Evolutionary conservation across 2,329 filamentous ascomycete species (phyloP), one percentile per base, ranked within the genome.

Genomic region (Venturia asperata): DNA sequence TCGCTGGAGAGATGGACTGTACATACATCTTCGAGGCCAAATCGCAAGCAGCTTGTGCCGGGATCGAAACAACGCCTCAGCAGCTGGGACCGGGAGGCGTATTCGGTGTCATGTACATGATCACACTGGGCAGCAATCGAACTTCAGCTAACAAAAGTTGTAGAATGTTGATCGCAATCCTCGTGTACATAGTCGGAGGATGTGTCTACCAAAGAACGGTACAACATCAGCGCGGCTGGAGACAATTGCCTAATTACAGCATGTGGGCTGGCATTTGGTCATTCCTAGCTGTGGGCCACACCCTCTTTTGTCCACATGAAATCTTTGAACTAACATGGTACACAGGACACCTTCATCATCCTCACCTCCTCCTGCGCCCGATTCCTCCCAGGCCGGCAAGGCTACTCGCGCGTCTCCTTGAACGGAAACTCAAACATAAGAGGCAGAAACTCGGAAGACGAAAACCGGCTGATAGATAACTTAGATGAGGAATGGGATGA

Each of bases 401-500:
- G 89, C 11, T 92, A 92, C 74, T 85, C 81, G 66, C 80, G 86
- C 52, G 78, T 92, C 30, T 64, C 66, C 3, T 74, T 75, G 43
- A 70, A 75, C 34, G 77, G 78, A 43, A 74, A 74, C 45, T 72
- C 75, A 41, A 72, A 78, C 61, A 74, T 76, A 13, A 74, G 79
- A 24, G 74, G 76, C 2, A 74, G 78, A 30, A 77, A 79, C 61
- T 77, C 83, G 7, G 93, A 97, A 66, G 92, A 92, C 65, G 94
- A 97, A 77, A 97, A 97, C 76, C 81, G 92, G 68, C 78, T 97
- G 70, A 97, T 99, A 74, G 93, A 97, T 75, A 91, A 97, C 76
- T 81, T 97, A 67, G 94, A 97, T 72, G 93, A 97, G 75, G 92
- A 97, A 74, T 97, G 93, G 93, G 92, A 97, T 70, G 92, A 96